Percentiles rank a stretch among this genome's conserved stretches.
Conservation (phyloP, 257 asterid genomes). For the Petunia secreta region DNA sequence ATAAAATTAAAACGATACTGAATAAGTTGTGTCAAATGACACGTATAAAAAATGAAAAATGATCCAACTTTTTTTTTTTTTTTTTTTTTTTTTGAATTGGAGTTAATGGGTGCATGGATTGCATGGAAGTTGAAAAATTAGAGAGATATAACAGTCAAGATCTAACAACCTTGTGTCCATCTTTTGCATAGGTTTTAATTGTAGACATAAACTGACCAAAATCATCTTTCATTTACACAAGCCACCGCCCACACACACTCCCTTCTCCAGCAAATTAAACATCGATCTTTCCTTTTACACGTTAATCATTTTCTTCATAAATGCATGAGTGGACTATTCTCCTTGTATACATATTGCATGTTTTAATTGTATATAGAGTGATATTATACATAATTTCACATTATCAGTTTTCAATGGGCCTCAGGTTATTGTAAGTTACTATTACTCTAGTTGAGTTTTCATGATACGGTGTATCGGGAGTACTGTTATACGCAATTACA, state of each 20-base stretch:
- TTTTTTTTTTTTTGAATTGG: no score
- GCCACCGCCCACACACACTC: conserved; percentile 4
- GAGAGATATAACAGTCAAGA: neutral
- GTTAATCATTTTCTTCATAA: neutral
- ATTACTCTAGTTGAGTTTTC: no score
- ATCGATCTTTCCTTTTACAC: neutral
- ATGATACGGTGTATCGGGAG: no score
- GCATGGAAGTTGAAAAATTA: neutral
- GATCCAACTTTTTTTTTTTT: neutral
- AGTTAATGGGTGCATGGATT: neutral
- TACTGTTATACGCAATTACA: no score
- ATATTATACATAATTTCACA: no score
- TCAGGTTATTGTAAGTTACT: no score
- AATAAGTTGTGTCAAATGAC: no score
- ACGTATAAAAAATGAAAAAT: no score
- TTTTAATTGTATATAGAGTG: no score
- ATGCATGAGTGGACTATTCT: conserved; percentile 9
- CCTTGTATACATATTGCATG: neutral
- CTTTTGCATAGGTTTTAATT: neutral
- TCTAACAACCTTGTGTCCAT: neutral
- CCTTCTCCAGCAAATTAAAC: neutral
- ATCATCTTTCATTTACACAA: neutral
- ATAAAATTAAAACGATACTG: no score
- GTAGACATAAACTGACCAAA: neutral
- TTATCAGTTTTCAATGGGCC: no score